Percentiles rank a stretch among this genome's conserved stretches.
Evolutionary conservation across 352 stramenopile genomes (phyloP).

Genomic region (Phytophthora europaea): DNA sequence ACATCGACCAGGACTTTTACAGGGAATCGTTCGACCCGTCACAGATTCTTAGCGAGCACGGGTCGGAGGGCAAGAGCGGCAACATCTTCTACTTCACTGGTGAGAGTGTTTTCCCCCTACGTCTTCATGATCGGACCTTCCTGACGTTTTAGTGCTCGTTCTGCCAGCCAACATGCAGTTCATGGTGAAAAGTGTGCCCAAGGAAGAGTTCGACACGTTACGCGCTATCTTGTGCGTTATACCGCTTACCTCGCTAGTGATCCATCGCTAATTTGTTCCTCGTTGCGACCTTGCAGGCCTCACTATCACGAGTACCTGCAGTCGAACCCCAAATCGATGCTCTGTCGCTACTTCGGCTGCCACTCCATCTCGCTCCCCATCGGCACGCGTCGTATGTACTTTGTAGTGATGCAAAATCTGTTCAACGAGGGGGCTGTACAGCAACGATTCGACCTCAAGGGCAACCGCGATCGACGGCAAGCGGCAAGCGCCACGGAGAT

Average conservation of each 20-base stretch:
- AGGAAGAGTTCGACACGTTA: conserved; percentile 87
- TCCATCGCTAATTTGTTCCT: background rate
- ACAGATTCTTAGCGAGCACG: conserved; percentile 80
- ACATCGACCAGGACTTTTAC: conserved; percentile 75
- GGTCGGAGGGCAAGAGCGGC: conserved; percentile 85
- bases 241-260: background rate
- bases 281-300: conserved; percentile 43
- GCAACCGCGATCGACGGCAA: conserved; percentile 80
- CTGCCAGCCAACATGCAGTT: conserved; percentile 83
- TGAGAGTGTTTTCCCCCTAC: conserved; percentile 11
- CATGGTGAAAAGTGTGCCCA: conserved; percentile 91
- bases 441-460: conserved; percentile 86
- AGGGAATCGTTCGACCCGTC: conserved; percentile 81
- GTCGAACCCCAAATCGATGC: conserved; percentile 75
- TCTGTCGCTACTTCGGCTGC: conserved; percentile 88
- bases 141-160: background rate
- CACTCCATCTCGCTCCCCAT: conserved; percentile 89
- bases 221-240: conserved; percentile 75
- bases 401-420: conserved; percentile 91
- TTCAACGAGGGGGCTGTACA: conserved; percentile 85
- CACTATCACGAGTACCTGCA: conserved; percentile 86
- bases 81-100: conserved; percentile 92
- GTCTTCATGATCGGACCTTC: background rate
- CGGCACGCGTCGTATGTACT: conserved; percentile 88
- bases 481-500: conserved; percentile 72